These are phyloP conservation scores for Elsinoe necatrix DNA, from an alignment of 2,329 filamentous ascomycete genomes.

Conservation along the genomic window DNA sequence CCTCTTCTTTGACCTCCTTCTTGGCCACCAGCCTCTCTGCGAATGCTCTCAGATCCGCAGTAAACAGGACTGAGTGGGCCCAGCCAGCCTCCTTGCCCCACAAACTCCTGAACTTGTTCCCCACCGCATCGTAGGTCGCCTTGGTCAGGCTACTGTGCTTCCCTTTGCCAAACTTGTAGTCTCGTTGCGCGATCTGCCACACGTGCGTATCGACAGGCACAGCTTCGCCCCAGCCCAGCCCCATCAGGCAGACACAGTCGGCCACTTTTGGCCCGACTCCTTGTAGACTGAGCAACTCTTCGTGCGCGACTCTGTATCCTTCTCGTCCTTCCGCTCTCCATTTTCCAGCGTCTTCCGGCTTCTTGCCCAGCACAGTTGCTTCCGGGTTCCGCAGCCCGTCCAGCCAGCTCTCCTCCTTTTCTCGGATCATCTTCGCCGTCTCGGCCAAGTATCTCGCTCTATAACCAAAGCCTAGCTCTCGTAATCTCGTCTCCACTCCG, in stretches of 20 bases:
- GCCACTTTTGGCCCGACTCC: constrained; percentile 96
- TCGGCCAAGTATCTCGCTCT: constrained; percentile 84
- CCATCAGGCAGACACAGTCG: constrained; percentile 95
- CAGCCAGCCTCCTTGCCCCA: constrained; percentile 95
- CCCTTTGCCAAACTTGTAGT: constrained; percentile 82
- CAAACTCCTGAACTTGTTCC: constrained; percentile 75
- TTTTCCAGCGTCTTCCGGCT: constrained; percentile 37
- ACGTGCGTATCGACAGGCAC: constrained; percentile 97
- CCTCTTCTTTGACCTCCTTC: constrained; percentile 41
- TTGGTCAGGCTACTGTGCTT: constrained; percentile 83
- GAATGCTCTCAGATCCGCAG: constrained; percentile 81
- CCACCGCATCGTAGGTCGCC: constrained; percentile 79
- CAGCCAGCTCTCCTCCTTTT: constrained; percentile 64
- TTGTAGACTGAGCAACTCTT: constrained; percentile 65
- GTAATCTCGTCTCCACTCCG: constrained; percentile 70
- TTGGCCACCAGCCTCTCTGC: constrained; percentile 54
- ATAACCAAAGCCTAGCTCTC: constrained; percentile 86
- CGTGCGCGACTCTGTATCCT: constrained; percentile 72
- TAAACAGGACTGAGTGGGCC: constrained; percentile 96
- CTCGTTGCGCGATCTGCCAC: constrained; percentile 94
- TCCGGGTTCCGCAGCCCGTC: constrained; percentile 69
- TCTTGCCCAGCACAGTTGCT: constrained; percentile 50
- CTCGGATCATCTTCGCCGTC: constrained; percentile 68
- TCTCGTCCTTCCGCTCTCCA: constrained; percentile 45
- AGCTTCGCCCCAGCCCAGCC: constrained; percentile 87